Percentiles rank a stretch among this genome's conserved stretches.
Evolutionary conservation across 2,329 filamentous ascomycete species (phyloP).

Genomic region (Penicillium digitatum): DNA sequence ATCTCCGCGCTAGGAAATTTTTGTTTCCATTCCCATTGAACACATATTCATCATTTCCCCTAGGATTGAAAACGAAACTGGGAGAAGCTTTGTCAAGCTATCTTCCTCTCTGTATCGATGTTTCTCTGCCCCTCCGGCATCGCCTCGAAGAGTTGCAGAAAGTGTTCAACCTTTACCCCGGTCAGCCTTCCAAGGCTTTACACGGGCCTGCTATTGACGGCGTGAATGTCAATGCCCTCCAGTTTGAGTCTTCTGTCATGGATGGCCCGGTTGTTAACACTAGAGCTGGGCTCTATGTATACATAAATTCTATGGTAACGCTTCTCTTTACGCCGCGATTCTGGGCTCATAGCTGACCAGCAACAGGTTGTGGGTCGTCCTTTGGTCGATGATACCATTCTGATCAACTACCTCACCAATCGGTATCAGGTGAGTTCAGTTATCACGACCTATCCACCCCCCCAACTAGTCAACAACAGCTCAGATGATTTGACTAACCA

Average conservation of each 20-base stretch:
- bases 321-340: background rate
- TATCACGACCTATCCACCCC: no score
- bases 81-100: constrained; percentile 40
- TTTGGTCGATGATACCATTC: constrained; percentile 71
- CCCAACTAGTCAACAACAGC: background rate
- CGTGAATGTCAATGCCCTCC: constrained; percentile 47
- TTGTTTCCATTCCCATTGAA: background rate
- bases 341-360: constrained; percentile 30
- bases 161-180: constrained; percentile 40
- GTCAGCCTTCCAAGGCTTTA: constrained; percentile 42
- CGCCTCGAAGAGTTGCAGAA: constrained; percentile 42
- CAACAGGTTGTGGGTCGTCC: constrained; percentile 72
- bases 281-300: constrained; percentile 77
- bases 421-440: constrained; percentile 65
- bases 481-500: background rate
- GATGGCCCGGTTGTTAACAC: constrained; percentile 71
- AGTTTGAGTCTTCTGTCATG: constrained; percentile 52
- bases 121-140: constrained; percentile 39
- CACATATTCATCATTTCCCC: constrained; percentile 4
- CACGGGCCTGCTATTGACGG: constrained; percentile 43
- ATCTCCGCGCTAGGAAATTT: background rate
- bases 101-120: constrained; percentile 39
- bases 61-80: constrained; percentile 36
- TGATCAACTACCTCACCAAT: constrained; percentile 78
- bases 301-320: constrained; percentile 72